phyloP scores from a whole-genome alignment of 1,284 basidiomycete genomes.

The Puccinia horiana region DNA sequence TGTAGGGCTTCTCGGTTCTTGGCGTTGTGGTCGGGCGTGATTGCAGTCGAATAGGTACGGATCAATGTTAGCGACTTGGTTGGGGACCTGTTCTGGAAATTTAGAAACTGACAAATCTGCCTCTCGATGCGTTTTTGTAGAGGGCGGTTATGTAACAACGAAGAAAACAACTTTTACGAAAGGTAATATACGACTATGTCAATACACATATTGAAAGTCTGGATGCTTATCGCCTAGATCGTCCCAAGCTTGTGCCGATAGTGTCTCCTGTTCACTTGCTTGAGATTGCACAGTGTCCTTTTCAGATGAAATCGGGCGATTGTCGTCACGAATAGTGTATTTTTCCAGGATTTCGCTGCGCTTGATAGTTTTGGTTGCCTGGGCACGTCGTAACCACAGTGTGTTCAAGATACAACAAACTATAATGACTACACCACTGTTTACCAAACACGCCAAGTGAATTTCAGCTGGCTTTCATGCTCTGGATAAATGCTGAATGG shows the following conservation, averaged over 20 bases:
- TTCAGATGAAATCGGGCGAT: not conserved
- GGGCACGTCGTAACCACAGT: not conserved
- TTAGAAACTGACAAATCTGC: too few relatives aligned
- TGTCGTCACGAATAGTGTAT: not conserved
- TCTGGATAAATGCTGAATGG: not conserved
- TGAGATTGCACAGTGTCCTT: not conserved
- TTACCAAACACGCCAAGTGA: not conserved
- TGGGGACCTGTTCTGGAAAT: too few relatives aligned
- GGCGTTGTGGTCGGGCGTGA: too few relatives aligned
- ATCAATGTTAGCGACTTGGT: too few relatives aligned
- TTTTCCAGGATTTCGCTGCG: not conserved
- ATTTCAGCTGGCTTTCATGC: not conserved
- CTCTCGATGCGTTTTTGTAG: too few relatives aligned
- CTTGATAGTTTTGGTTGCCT: not conserved
- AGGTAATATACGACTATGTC: not conserved
- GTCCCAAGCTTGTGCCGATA: constrained; percentile 25
- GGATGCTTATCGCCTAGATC: constrained; percentile 26
- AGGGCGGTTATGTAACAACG: too few relatives aligned
- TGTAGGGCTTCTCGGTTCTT: too few relatives aligned
- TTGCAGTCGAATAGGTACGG: too few relatives aligned
- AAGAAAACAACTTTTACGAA: not conserved
- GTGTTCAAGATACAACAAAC: constrained; percentile 1
- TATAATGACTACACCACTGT: constrained; percentile 19
- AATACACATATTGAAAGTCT: constrained; percentile 26
- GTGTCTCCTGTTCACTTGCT: not conserved